Base-by-base conservation (phyloP, 306 rosid genomes). In the Cajanus cajan region DNA sequence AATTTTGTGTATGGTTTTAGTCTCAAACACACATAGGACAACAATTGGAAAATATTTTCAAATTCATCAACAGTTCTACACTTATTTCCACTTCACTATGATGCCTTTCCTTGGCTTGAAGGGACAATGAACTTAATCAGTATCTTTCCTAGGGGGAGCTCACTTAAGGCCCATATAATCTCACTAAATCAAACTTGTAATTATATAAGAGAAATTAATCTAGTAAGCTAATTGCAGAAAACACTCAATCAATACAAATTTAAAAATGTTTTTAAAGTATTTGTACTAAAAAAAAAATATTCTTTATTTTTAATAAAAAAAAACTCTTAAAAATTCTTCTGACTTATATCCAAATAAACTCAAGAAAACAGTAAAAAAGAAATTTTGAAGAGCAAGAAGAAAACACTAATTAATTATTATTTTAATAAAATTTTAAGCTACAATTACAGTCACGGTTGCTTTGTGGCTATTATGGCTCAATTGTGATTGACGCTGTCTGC, bases 71-170 rank as follows among this genome's bases (percentile, higher is more conserved):
- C 45, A 63, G 63, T 57, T 68, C 74, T 74, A 82, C 82, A 18
- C 68, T 65, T 70, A 22, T 76, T 81, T 74, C 54, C 84, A 59
- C 76, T 21, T 51, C 70, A 54, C 63, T 9, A 45, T 70, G 0
- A 18, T 68, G 48, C 87, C 83, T 71, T 84, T 76, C 87, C 58
- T 79, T 52, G 73, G 61, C 80, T 45, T 82, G 58, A 87, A 89
- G 51, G 77, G 84, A 68, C 86, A 82, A 37, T 36, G 52, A 54
- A 36, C 12, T 34, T 57, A 14, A 54, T 43, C 22, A 78, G 36
- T 51, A 34, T 22, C 44, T 58, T 45, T 54, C 5, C n/a, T 9
- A 10, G 40, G 18, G 44, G 63, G 62, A 40, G 37, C 14, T 18
- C 18, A 68, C 55, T 50, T 69, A 66, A 37, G 45, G 48, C 31